Base-by-base conservation (phyloP, 2,329 filamentous ascomycete species). In the Paraphaeosphaeria sporulosa region DNA sequence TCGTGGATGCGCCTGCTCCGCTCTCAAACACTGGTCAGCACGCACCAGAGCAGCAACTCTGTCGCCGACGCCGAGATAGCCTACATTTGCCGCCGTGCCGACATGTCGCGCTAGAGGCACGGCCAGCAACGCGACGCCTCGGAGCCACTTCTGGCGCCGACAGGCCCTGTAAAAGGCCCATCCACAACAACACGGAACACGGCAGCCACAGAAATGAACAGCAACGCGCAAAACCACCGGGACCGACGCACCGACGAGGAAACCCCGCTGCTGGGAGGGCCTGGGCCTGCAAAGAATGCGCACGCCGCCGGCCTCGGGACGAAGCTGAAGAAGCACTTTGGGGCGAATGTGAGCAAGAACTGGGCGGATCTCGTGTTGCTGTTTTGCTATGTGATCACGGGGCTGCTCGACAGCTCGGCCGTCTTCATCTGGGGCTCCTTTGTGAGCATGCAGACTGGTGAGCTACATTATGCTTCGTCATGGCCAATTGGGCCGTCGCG, bases 371-470 rank as follows among this genome's bases (percentile, higher is more conserved):
- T 91, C 1, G 80, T 92, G 21, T 82, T 94, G 42, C 80, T 94
- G 4, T 79, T 87, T 30, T 92, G 90, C 78, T 94, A 93, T 74
- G 79, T 91, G 64, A 89, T 93, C 72, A 94, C 91, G 0, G 91
- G 91, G 4, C 81, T 94, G 12, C 84, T 93, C 8, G 91, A 94
- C 77, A 92, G 89, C 77, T 88, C 90, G 2, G 88, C 90, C 2
- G 90, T 91, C 49, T 89, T 88, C 59, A 90, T 90, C 44, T 94
- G 90, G 89, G 90, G 90, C 13, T 89, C 89, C 2, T 94, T 94
- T 68, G 90, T 93, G 43, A 91, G 89, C 69, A 94, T 94, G 91
- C 91, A 94, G 73, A 94, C 91, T 34, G 90, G 90, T 86, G 70
- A 64, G 81, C 77, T 49, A 4, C 19, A 27, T 23, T 19, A 50